phyloP scores from a whole-genome alignment of 2,329 filamentous ascomycete genomes.

The Colletotrichum cuscutae region DNA sequence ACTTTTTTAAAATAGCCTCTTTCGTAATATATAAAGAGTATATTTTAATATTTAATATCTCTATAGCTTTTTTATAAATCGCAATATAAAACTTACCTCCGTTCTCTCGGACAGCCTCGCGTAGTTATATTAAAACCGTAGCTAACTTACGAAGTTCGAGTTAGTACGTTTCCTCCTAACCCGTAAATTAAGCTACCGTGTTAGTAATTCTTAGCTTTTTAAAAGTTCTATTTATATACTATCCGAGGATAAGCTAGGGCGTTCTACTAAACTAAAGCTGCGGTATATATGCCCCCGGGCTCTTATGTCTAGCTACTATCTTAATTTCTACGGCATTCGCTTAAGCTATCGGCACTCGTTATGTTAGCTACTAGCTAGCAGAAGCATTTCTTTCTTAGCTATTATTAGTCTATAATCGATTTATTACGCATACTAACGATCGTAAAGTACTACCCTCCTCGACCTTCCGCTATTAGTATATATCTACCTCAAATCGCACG shows the following conservation, averaged over 20 bases:
- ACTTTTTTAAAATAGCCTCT: too few relatives aligned
- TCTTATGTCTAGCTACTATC: not conserved
- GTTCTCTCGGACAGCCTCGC: not conserved
- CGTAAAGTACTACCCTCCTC: not conserved
- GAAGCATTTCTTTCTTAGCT: not conserved
- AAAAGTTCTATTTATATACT: slow-evolving; percentile 36
- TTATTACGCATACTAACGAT: not conserved
- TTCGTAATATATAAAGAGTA: too few relatives aligned
- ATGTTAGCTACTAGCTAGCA: not conserved
- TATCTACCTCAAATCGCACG: slow-evolving; percentile 20
- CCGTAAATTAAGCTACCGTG: not conserved
- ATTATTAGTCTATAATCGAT: not conserved
- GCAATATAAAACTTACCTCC: not conserved
- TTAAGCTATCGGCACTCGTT: slow-evolving; percentile 20
- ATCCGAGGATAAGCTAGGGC: slow-evolving; percentile 38
- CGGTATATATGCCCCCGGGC: slow-evolving; percentile 8
- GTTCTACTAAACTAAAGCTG: slow-evolving; percentile 45
- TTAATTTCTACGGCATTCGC: slow-evolving; percentile 39
- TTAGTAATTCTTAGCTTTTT: slow-evolving; percentile 2
- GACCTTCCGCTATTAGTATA: not conserved
- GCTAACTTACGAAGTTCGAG: not conserved
- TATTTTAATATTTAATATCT: too few relatives aligned
- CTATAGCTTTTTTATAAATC: too few relatives aligned
- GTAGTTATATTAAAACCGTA: too few relatives aligned
- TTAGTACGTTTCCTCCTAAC: not conserved